These are phyloP conservation scores for Claviceps arundinis DNA, from an alignment of 2,329 filamentous ascomycete species.

Conservation along the genomic window DNA sequence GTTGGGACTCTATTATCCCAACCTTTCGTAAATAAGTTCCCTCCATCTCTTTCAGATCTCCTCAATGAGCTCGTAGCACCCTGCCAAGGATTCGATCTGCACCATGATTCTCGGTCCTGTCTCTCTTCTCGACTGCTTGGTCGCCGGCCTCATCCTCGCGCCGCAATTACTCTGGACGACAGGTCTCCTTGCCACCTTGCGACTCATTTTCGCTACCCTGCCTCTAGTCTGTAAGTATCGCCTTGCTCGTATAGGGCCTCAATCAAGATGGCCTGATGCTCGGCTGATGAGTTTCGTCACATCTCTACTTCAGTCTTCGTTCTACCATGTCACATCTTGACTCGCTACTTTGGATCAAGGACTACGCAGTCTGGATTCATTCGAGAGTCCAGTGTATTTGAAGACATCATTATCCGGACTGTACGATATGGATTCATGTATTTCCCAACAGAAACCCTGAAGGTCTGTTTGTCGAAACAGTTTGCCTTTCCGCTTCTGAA, in stretches of 20 bases:
- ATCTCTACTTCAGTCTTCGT: neutral
- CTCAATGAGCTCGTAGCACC: neutral
- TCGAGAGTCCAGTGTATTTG: slow-evolving; percentile 57
- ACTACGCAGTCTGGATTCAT: slow-evolving; percentile 43
- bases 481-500: slow-evolving; percentile 62
- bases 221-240: slow-evolving; percentile 28
- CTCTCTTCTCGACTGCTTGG: slow-evolving; percentile 61
- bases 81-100: neutral
- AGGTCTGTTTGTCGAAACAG: slow-evolving; percentile 64
- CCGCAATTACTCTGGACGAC: slow-evolving; percentile 59
- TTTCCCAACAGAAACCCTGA: slow-evolving; percentile 53
- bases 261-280: neutral
- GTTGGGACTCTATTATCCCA: neutral
- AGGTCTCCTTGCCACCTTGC: slow-evolving; percentile 44
- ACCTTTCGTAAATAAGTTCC: neutral
- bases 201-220: slow-evolving; percentile 55
- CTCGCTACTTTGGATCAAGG: slow-evolving; percentile 9
- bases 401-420: slow-evolving; percentile 64
- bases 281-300: neutral
- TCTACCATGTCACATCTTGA: slow-evolving; percentile 4
- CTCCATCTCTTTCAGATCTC: neutral
- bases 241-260: neutral
- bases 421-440: slow-evolving; percentile 66
- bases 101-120: slow-evolving; percentile 61
- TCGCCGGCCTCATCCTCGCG: slow-evolving; percentile 56